Evolutionary conservation across 2,329 filamentous ascomycete genomes (phyloP).

Genomic region (Penicillium corylophilum): DNA sequence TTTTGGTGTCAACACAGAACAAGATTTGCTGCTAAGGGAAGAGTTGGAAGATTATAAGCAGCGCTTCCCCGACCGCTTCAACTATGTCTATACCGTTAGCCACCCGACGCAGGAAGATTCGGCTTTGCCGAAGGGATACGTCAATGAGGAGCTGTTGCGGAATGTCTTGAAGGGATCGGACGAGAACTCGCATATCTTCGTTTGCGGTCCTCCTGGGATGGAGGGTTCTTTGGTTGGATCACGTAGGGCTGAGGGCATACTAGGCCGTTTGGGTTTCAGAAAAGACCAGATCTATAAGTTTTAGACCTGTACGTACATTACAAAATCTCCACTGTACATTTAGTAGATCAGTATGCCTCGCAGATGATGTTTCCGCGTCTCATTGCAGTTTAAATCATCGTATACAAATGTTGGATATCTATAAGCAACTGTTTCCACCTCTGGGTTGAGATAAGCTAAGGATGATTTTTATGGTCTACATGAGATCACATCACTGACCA

Average conservation of each 20-base stretch:
- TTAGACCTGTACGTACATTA: conserved; percentile 26
- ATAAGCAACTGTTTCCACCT: no score
- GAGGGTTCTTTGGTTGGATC: conserved; percentile 47
- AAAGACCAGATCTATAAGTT: conserved; percentile 62
- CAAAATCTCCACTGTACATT: neutral
- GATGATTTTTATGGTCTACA: no score
- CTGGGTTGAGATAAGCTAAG: no score
- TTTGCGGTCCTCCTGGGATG: conserved; percentile 70
- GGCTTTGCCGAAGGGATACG: conserved; percentile 53
- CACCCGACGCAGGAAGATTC: conserved; percentile 38
- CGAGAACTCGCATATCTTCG: conserved; percentile 59
- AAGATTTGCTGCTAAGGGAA: conserved; percentile 59
- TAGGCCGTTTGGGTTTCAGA: conserved; percentile 58
- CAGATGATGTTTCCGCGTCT: no score
- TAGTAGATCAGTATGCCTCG: neutral
- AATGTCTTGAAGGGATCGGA: conserved; percentile 46
- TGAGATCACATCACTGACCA: no score
- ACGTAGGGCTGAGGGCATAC: conserved; percentile 45
- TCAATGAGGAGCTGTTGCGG: conserved; percentile 58
- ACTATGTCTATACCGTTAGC: conserved; percentile 59
- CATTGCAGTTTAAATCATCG: no score
- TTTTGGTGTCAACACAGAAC: conserved; percentile 64
- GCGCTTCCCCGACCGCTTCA: conserved; percentile 56
- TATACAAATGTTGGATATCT: no score
- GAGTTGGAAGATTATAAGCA: conserved; percentile 56